Evolutionary conservation across 2,329 filamentous ascomycete genomes (phyloP).

Genomic region (Hypoxylon sp.): DNA sequence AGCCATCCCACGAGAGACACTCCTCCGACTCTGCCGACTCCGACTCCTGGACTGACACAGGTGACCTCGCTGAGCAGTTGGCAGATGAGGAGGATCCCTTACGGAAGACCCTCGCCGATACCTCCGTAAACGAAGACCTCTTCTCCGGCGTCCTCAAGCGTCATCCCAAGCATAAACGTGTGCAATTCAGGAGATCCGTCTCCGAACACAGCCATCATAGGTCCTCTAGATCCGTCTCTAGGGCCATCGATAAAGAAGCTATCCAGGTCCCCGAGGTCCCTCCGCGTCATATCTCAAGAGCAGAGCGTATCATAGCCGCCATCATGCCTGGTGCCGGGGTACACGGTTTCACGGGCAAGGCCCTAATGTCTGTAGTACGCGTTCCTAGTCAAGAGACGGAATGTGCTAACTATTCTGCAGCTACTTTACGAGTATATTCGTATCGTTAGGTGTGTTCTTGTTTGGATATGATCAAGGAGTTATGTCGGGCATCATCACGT

Average conservation of each 20-base stretch:
- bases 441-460: conserved; percentile 87
- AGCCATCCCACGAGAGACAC: conserved; percentile 61
- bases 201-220: conserved; percentile 55
- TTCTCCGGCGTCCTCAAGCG: conserved; percentile 65
- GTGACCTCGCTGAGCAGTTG: conserved; percentile 93
- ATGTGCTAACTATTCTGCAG: conserved; percentile 60
- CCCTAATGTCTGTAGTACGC: conserved; percentile 78
- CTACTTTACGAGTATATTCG: conserved; percentile 94
- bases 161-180: conserved; percentile 68
- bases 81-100: conserved; percentile 86
- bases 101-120: conserved; percentile 75
- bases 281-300: conserved; percentile 72
- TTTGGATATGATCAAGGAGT: conserved; percentile 93
- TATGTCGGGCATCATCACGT: conserved; percentile 82
- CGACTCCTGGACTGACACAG: conserved; percentile 91
- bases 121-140: conserved; percentile 71
- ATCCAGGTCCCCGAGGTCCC: conserved; percentile 82
- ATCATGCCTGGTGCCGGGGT: conserved; percentile 89
- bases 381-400: neutral
- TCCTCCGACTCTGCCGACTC: conserved; percentile 69
- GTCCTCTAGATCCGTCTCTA: conserved; percentile 55
- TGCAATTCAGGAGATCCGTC: conserved; percentile 73
- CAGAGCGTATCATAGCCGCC: conserved; percentile 78
- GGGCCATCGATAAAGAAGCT: conserved; percentile 75
- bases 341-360: conserved; percentile 94